These are phyloP conservation scores for Purshia tridentata DNA, from an alignment of 306 rosid species.

Conservation along the genomic window DNA sequence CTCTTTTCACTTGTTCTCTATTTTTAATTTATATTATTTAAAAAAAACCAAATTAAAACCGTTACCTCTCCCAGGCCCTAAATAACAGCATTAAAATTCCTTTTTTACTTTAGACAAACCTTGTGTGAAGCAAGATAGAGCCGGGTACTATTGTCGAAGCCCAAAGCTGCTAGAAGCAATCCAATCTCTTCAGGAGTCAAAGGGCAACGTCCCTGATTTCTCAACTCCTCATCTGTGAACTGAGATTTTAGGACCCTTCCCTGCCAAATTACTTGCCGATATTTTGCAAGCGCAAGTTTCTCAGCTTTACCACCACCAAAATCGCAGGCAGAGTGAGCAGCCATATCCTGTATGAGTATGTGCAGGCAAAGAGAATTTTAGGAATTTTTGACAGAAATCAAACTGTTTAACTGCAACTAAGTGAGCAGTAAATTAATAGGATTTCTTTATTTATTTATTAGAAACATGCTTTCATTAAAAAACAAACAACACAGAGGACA, in stretches of 20 bases:
- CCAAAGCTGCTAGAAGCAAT: slow-evolving; percentile 85
- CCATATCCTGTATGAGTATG: slow-evolving; percentile 76
- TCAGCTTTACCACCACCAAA: slow-evolving; percentile 97
- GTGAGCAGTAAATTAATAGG: neutral
- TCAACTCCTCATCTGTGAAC: slow-evolving; percentile 86
- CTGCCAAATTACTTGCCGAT: slow-evolving; percentile 90
- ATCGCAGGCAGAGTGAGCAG: slow-evolving; percentile 98
- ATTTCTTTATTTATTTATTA: no score
- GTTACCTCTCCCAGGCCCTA: neutral
- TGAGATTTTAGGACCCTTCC: slow-evolving; percentile 93
- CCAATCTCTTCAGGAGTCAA: slow-evolving; percentile 97
- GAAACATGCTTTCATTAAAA: no score
- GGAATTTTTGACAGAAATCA: neutral
- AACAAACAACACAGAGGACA: no score
- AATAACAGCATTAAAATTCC: neutral
- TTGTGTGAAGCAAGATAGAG: slow-evolving; percentile 94
- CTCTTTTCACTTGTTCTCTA: neutral
- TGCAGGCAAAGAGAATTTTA: neutral
- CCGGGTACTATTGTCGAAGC: slow-evolving; percentile 78
- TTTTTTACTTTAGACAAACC: slow-evolving; percentile 37
- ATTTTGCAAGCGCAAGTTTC: slow-evolving; percentile 82
- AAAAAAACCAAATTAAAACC: neutral
- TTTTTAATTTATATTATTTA: neutral
- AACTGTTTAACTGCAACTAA: neutral
- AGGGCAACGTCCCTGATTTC: slow-evolving; percentile 91